Percentiles rank a stretch among this genome's conserved stretches.
phyloP scores from a whole-genome alignment of 495 filamentous ascomycete genomes.

The Cenococcum geophilum region DNA sequence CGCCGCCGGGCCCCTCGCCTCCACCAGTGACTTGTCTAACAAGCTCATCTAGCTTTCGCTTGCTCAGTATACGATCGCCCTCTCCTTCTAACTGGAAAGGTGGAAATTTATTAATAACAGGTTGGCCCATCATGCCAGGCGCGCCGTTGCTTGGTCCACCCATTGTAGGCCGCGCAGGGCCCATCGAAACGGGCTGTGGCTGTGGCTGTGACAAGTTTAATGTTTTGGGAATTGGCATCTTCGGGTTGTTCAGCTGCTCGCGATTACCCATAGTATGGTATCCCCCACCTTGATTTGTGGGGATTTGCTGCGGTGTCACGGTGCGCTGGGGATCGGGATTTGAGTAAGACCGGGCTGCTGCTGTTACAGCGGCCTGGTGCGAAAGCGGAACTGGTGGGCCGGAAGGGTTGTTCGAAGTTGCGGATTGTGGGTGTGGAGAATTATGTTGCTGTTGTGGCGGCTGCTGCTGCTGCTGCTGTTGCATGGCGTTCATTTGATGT shows the following conservation, averaged over 20 bases:
- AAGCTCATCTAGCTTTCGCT: constrained; percentile 93
- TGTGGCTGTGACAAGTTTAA: constrained; percentile 63
- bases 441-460: constrained; percentile 33
- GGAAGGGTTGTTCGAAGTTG: constrained; percentile 35
- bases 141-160: constrained; percentile 66
- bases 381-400: constrained; percentile 54
- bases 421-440: constrained; percentile 36
- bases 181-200: constrained; percentile 64
- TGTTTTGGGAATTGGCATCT: constrained; percentile 62
- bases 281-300: constrained; percentile 32
- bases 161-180: constrained; percentile 67
- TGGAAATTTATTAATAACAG: constrained; percentile 73
- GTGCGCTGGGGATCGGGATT: constrained; percentile 33
- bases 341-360: constrained; percentile 55
- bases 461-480: constrained; percentile 12
- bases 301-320: constrained; percentile 30
- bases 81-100: constrained; percentile 80
- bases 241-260: constrained; percentile 32
- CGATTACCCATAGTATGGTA: constrained; percentile 32
- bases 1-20: constrained; percentile 59
- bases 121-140: constrained; percentile 76
- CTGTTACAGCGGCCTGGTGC: constrained; percentile 56
- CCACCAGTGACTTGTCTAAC: constrained; percentile 88
- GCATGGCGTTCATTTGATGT: constrained; percentile 7
- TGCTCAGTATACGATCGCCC: constrained; percentile 80